Evolutionary conservation across 225 moss, liverwort and hornwort genomes (phyloP).

Genomic region (Asterella californica): DNA sequence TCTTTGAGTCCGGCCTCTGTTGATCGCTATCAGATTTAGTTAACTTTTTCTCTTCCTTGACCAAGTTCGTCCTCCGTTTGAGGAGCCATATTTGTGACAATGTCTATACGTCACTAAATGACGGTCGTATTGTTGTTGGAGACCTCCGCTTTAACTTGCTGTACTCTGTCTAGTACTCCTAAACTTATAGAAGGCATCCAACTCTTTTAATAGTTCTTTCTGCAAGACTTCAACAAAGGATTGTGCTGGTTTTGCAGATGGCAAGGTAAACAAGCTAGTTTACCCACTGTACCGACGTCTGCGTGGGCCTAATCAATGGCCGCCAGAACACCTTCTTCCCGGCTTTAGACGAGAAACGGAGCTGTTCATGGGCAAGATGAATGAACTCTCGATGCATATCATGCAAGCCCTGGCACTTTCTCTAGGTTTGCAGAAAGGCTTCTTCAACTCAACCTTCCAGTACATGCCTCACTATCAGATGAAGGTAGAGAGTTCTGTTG

Average conservation of each 20-base stretch:
- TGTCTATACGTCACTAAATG: no score
- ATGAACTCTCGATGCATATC: slow-evolving; percentile 55
- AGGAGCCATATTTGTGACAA: neutral
- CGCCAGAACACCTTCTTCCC: slow-evolving; percentile 36
- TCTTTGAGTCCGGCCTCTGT: neutral
- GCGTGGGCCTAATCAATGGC: slow-evolving; percentile 70
- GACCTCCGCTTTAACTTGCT: no score
- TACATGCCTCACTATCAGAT: slow-evolving; percentile 63
- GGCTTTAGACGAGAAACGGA: slow-evolving; percentile 42
- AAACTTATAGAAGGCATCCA: no score
- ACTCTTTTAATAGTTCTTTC: no score
- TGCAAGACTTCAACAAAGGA: neutral
- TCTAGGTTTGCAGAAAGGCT: slow-evolving; percentile 49
- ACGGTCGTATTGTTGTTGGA: no score
- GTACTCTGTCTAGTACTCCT: no score
- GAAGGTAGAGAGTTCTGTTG: slow-evolving; percentile 44
- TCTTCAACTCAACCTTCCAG: slow-evolving; percentile 60
- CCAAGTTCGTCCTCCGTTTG: neutral
- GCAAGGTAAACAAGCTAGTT: slow-evolving; percentile 28
- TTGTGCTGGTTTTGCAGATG: slow-evolving; percentile 35
- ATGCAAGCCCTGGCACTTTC: slow-evolving; percentile 68
- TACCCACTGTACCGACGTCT: slow-evolving; percentile 59
- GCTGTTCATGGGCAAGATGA: slow-evolving; percentile 55
- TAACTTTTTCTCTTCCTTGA: no score
- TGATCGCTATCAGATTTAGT: neutral